Percentiles rank a stretch among this genome's conserved stretches.
Evolutionary conservation across 805 yeast species (phyloP).

Genomic region (Starmerella vaccinii): DNA sequence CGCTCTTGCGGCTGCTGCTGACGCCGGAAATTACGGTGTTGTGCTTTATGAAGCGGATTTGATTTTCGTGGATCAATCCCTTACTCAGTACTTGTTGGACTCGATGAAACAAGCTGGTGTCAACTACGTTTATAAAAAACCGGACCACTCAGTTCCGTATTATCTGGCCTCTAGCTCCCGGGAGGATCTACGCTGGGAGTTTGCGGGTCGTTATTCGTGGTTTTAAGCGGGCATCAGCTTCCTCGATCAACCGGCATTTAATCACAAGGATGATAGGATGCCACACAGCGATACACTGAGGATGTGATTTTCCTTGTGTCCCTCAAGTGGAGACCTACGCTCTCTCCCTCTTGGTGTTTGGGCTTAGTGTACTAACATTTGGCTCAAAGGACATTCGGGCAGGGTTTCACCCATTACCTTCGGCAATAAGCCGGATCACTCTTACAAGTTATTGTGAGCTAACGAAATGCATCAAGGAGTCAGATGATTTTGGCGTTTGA

Average conservation of each 20-base stretch:
- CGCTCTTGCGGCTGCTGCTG: conserved; percentile 13
- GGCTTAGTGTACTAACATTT: no score
- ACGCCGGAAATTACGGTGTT: conserved; percentile 11
- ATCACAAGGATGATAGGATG: not conserved
- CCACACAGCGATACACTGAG: conserved; percentile 22
- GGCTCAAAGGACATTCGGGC: conserved; percentile 4
- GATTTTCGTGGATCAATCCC: conserved; percentile 12
- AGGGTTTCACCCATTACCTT: conserved; percentile 20
- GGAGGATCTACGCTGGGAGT: conserved; percentile 13
- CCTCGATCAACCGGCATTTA: not conserved
- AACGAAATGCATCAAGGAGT: no score
- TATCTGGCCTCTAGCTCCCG: conserved; percentile 5
- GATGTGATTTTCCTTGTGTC: conserved; percentile 13
- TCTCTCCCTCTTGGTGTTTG: not conserved
- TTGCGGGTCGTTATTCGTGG: conserved; percentile 19
- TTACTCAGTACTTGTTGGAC: conserved; percentile 11
- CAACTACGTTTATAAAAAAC: conserved; percentile 1
- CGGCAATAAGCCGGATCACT: conserved; percentile 18
- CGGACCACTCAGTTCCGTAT: conserved; percentile 16
- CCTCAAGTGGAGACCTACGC: not conserved
- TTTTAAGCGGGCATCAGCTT: conserved; percentile 4
- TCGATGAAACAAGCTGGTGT: conserved; percentile 10
- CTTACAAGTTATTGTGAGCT: conserved; percentile 14
- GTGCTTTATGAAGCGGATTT: conserved; percentile 19
- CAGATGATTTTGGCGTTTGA: no score